Conservation (phyloP, 768 basidiomycete species). For the Rhodotorula paludigena region DNA sequence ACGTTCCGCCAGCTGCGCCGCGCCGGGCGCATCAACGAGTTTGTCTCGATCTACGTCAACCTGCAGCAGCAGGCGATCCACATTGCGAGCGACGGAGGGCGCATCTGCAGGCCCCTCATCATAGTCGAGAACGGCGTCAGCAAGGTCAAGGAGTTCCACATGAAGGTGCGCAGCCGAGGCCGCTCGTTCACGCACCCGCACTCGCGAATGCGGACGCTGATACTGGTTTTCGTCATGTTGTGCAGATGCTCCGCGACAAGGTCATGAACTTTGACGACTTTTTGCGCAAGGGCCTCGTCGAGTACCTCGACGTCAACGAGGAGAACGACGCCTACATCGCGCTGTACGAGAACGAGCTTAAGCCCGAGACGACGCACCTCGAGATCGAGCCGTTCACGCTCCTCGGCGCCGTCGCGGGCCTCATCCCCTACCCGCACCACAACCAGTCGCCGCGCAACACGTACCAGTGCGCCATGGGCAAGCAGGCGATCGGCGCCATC, state of each 20-base stretch:
- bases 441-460: conserved; percentile 99
- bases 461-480: conserved; percentile 99
- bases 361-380: conserved; percentile 75
- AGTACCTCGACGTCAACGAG: conserved; percentile 98
- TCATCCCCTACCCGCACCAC: conserved; percentile 98
- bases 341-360: conserved; percentile 82
- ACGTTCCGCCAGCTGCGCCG: conserved; percentile 90
- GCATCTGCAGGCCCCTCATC: conserved; percentile 95
- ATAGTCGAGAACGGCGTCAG: conserved; percentile 81
- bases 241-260: conserved; percentile 71
- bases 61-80: conserved; percentile 91
- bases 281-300: conserved; percentile 81
- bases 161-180: conserved; percentile 56
- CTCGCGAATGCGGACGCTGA: too few relatives aligned
- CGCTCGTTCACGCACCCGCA: too few relatives aligned
- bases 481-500: conserved; percentile 98
- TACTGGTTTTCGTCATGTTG: too few relatives aligned
- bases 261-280: conserved; percentile 87
- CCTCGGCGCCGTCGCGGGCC: conserved; percentile 92
- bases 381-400: conserved; percentile 99
- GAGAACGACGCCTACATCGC: conserved; percentile 97
- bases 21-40: conserved; percentile 86
- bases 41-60: conserved; percentile 93
- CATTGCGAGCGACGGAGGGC: conserved; percentile 92
- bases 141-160: conserved; percentile 73